Evolutionary conservation across 1,284 basidiomycete genomes (phyloP).

Genomic region (Vanrija pseudolonga): DNA sequence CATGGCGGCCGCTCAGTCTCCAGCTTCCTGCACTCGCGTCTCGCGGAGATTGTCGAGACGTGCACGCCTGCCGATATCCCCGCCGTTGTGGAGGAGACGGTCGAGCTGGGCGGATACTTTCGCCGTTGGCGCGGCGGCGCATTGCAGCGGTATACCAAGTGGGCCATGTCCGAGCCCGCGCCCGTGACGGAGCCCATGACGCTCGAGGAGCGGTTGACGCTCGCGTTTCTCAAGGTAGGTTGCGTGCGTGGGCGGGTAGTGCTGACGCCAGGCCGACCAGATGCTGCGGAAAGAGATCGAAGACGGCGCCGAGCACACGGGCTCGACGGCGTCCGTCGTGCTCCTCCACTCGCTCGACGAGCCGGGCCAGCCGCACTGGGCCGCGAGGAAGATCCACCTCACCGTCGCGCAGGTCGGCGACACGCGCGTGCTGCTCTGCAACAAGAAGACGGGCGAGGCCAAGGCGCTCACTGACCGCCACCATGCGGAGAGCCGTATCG

Average conservation of each 20-base stretch:
- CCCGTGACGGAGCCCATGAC: conserved; percentile 54
- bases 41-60: conserved; percentile 74
- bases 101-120: conserved; percentile 72
- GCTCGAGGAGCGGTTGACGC: conserved; percentile 74
- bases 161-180: conserved; percentile 3
- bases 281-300: conserved; percentile 57
- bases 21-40: conserved; percentile 69
- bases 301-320: conserved; percentile 54
- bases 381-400: conserved; percentile 63
- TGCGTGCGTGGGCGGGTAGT: conserved; percentile 23
- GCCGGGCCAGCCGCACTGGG: conserved; percentile 72
- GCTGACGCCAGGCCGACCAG: conserved; percentile 55
- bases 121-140: conserved; percentile 77
- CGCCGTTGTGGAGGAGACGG: conserved; percentile 70
- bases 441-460: conserved; percentile 66
- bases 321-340: conserved; percentile 86
- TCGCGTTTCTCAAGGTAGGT: conserved; percentile 85
- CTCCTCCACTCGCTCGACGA: conserved; percentile 79
- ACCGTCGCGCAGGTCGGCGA: conserved; percentile 94
- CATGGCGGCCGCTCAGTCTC: conserved; percentile 76
- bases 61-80: conserved; percentile 65
- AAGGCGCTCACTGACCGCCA: conserved; percentile 83
- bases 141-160: conserved; percentile 49
- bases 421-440: conserved; percentile 80
- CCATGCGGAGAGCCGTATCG: conserved; percentile 83